These are phyloP conservation scores for Phanerodontia chrysosporium DNA, from an alignment of 768 basidiomycete genomes.

Conservation along the genomic window DNA sequence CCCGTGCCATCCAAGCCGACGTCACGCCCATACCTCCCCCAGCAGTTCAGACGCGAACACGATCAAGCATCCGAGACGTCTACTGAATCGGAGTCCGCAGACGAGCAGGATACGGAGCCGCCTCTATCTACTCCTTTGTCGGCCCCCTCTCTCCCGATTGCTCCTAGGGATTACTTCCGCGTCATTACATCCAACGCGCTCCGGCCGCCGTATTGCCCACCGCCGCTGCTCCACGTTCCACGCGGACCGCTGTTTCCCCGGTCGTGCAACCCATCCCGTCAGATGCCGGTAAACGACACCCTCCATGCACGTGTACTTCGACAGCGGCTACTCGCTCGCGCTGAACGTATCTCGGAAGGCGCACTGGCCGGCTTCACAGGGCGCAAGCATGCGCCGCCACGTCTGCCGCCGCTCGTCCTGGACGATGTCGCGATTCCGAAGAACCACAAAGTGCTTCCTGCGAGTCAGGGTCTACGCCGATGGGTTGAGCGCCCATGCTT, in stretches of 20 bases:
- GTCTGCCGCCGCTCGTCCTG: slow-evolving; percentile 23
- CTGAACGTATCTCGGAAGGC: slow-evolving; percentile 30
- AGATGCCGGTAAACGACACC: slow-evolving; percentile 33
- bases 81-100: slow-evolving; percentile 6
- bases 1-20: slow-evolving; percentile 3
- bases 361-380: slow-evolving; percentile 41
- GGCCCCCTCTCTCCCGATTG: slow-evolving; percentile 20
- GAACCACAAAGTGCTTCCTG: slow-evolving; percentile 25
- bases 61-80: slow-evolving; percentile 10
- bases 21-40: slow-evolving; percentile 10
- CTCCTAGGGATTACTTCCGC: slow-evolving; percentile 34
- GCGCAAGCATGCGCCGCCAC: not conserved
- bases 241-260: slow-evolving; percentile 45
- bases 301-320: slow-evolving; percentile 47
- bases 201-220: slow-evolving; percentile 32
- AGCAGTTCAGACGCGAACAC: not conserved
- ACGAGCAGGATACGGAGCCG: slow-evolving; percentile 5
- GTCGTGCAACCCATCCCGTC: slow-evolving; percentile 42
- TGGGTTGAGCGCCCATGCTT: slow-evolving; percentile 76
- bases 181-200: slow-evolving; percentile 46
- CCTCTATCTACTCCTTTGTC: slow-evolving; percentile 5
- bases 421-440: slow-evolving; percentile 31
- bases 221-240: slow-evolving; percentile 45
- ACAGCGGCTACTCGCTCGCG: slow-evolving; percentile 42
- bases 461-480: slow-evolving; percentile 54